Evolutionary conservation across 441 rosid species (phyloP), one percentile per base, ranked within the genome.

Genomic region (Biscutella laevigata): DNA sequence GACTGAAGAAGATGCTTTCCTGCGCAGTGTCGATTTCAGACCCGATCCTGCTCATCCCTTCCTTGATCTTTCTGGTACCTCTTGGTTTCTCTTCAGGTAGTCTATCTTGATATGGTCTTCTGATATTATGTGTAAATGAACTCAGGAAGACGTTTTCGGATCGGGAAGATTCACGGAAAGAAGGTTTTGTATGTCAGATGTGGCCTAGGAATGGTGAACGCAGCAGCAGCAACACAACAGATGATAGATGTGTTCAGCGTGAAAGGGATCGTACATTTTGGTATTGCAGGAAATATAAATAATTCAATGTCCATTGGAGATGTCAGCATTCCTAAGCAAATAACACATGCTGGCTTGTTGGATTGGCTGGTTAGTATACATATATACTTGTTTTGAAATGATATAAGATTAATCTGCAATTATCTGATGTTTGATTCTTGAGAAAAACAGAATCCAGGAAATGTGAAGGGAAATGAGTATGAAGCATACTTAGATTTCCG

Each of bases 241-340:
- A 61, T 78, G 78, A n/a, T 73, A 43, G 79, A 77, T 47, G 6
- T 60, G 47, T 79, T 82, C 64, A 57, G 40, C 3, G 5, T 77
- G 2, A 45, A 4, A 28, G 81, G 81, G 2, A 70, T 78, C 0
- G 67, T 79, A 12, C 84, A 78, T 68, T 81, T 76, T 32, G 84
- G 81, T 1, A 81, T 76, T 50, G 78, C 81, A 37, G 81, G 82
- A 20, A 77, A 68, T 36, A 26, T 38, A 25, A 77, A 78, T 46
- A 56, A 63, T 35, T 74, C 80, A 7, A 71, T 78, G 76, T 68
- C 73, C 56, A 67, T 71, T n/a, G 83, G 84, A 64, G 84, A 82
- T 64, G 81, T 82, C 13, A 54, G 57, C 53, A 66, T 81, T 59
- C 79, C 82, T n/a, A 70, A 62, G 40, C 71, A 75, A 53, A 36